Evolutionary conservation across 1,284 basidiomycete species (phyloP).

Genomic region (Pseudomicrostroma phylloplanum): DNA sequence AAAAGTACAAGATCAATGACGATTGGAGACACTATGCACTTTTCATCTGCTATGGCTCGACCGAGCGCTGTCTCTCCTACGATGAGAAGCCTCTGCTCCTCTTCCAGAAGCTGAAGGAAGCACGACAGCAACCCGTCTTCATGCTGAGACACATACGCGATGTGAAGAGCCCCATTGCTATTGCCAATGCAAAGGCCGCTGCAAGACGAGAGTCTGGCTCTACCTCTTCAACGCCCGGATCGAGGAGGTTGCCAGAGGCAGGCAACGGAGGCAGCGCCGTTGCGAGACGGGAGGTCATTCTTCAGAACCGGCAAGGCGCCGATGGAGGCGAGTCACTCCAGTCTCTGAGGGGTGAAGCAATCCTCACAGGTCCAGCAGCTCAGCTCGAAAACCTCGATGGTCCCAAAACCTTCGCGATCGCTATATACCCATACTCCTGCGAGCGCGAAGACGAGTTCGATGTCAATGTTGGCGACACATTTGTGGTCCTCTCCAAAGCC

Average conservation of each 20-base stretch:
- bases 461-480: conserved; percentile 69
- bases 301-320: not conserved
- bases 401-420: conserved; percentile 65
- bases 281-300: not conserved
- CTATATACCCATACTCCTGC: conserved; percentile 90
- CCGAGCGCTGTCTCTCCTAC: conserved; percentile 87
- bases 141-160: conserved; percentile 97
- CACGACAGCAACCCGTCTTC: conserved; percentile 94
- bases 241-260: not conserved
- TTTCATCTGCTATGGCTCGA: conserved; percentile 93
- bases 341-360: conserved; percentile 6
- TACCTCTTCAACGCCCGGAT: not conserved
- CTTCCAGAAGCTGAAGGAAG: conserved; percentile 95
- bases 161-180: conserved; percentile 75
- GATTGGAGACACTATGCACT: conserved; percentile 98
- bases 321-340: not conserved
- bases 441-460: conserved; percentile 97
- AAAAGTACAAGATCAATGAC: conserved; percentile 98
- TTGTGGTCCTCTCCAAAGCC: conserved; percentile 84
- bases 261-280: not conserved
- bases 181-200: conserved; percentile 43
- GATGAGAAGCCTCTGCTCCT: conserved; percentile 95
- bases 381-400: conserved; percentile 20
- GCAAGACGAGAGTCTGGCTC: conserved; percentile 16
- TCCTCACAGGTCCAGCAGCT: conserved; percentile 31